Base-by-base conservation (phyloP, 2,329 filamentous ascomycete species). In the Xylaria sp. region DNA sequence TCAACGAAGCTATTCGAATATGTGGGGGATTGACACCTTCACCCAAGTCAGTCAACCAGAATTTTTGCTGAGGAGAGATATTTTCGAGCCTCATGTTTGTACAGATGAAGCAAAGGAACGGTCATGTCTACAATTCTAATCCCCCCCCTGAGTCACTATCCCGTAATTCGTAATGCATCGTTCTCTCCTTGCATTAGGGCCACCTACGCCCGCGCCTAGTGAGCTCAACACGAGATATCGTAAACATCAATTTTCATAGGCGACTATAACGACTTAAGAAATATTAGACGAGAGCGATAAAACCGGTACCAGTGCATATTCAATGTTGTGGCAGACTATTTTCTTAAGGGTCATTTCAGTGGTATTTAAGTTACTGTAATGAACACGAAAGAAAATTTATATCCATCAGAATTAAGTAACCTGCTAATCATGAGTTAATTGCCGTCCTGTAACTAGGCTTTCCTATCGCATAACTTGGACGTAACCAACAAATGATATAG, bases 91-190 rank as follows among this genome's bases (percentile, higher is more conserved):
- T n/a, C n/a, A n/a, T n/a, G n/a, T n/a, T n/a, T n/a, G n/a, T n/a
- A n/a, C n/a, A n/a, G n/a, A n/a, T n/a, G n/a, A n/a, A n/a, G n/a
- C n/a, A n/a, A n/a, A n/a, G n/a, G n/a, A n/a, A n/a, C n/a, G n/a
- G n/a, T n/a, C n/a, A n/a, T n/a, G n/a, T n/a, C n/a, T n/a, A n/a
- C n/a, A n/a, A n/a, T n/a, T n/a, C n/a, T n/a, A n/a, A n/a, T n/a
- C n/a, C n/a, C n/a, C n/a, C n/a, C n/a, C n/a, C n/a, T n/a, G n/a
- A 53, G 60, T 65, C 61, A 60, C 43, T 52, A 39, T 43, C 50
- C 1, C 13, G 48, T 57, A 43, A 52, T 52, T 41, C 34, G 10
- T 9, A 4, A 39, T 13, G 13, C 13, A 9, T 36, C 4, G 12
- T 39, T 39, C 13, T 39, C 8, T n/a, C 8, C n/a, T 30, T 30